Evolutionary conservation across 495 filamentous ascomycete species (phyloP).

Genomic region (Tuber aestivum): DNA sequence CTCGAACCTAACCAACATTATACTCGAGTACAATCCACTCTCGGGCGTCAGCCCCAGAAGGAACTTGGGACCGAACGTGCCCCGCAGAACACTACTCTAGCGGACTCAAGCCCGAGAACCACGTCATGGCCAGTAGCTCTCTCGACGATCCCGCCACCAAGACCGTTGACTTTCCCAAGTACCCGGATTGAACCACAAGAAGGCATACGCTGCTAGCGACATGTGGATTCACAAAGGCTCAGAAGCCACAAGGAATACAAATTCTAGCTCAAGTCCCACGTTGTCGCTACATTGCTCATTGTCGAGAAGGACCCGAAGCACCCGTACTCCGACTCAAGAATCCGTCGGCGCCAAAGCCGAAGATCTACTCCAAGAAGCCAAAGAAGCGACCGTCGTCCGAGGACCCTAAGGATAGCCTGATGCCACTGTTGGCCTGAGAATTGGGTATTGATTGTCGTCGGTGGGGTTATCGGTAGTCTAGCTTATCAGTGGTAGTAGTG

Average conservation of each 20-base stretch:
- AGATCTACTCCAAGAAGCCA: constrained; percentile 35
- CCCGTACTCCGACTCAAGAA: constrained; percentile 23
- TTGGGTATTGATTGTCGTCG: neutral
- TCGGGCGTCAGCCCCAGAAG: constrained; percentile 50
- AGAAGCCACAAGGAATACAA: constrained; percentile 23
- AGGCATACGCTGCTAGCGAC: constrained; percentile 28
- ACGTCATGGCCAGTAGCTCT: constrained; percentile 32
- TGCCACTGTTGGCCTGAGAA: neutral
- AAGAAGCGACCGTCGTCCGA: constrained; percentile 21
- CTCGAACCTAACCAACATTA: neutral
- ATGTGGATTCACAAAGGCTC: constrained; percentile 32
- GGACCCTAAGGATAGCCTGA: neutral
- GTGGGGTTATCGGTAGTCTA: neutral
- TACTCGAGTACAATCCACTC: neutral
- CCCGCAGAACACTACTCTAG: constrained; percentile 61
- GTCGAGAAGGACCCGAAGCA: constrained; percentile 34
- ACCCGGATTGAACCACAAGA: constrained; percentile 15
- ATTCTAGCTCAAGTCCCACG: constrained; percentile 31
- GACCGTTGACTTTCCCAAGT: constrained; percentile 21
- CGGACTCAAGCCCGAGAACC: constrained; percentile 31
- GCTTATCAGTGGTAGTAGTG: neutral
- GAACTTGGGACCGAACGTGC: constrained; percentile 56
- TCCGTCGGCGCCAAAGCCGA: constrained; percentile 14
- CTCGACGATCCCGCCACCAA: constrained; percentile 29
- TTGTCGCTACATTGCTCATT: constrained; percentile 29